Conservation (phyloP, 441 rosid genomes). For the Bocquillonia castaneifolia region DNA sequence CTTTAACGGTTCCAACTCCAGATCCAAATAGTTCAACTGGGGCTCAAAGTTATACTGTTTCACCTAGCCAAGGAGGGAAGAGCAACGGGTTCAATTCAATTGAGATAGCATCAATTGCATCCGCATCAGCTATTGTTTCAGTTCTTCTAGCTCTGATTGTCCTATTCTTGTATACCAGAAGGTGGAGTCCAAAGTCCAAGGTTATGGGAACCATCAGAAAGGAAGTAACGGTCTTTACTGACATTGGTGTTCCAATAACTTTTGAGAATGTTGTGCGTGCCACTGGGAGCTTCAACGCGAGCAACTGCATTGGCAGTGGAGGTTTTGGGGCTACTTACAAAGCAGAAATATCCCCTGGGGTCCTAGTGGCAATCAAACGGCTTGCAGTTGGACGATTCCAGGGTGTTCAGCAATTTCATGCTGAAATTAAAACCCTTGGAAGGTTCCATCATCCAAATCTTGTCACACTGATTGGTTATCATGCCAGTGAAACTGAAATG, state of each 20-base stretch:
- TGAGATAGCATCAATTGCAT: constrained; percentile 75
- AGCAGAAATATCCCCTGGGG: constrained; percentile 60
- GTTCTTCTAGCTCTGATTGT: constrained; percentile 65
- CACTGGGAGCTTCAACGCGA: constrained; percentile 67
- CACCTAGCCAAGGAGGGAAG: constrained; percentile 21
- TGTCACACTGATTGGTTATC: constrained; percentile 72
- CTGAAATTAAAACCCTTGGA: constrained; percentile 76
- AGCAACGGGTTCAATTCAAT: constrained; percentile 45
- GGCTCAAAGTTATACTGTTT: constrained; percentile 22
- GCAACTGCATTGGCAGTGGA: constrained; percentile 81
- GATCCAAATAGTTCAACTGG: constrained; percentile 26
- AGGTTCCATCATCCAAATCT: constrained; percentile 66
- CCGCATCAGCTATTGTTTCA: constrained; percentile 68
- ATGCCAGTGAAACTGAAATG: constrained; percentile 78
- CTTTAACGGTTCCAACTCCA: constrained; percentile 34
- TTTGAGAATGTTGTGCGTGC: constrained; percentile 72
- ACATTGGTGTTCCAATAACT: constrained; percentile 51
- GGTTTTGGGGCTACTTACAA: constrained; percentile 83
- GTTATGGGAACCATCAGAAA: constrained; percentile 42
- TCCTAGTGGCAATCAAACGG: constrained; percentile 66
- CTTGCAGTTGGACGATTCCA: constrained; percentile 81
- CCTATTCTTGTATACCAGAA: constrained; percentile 53
- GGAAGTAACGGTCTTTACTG: constrained; percentile 62
- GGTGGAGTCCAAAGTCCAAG: constrained; percentile 49
- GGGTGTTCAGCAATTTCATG: constrained; percentile 75